Conservation (phyloP, 768 basidiomycete genomes). For the Podaxis mareebaensis region DNA sequence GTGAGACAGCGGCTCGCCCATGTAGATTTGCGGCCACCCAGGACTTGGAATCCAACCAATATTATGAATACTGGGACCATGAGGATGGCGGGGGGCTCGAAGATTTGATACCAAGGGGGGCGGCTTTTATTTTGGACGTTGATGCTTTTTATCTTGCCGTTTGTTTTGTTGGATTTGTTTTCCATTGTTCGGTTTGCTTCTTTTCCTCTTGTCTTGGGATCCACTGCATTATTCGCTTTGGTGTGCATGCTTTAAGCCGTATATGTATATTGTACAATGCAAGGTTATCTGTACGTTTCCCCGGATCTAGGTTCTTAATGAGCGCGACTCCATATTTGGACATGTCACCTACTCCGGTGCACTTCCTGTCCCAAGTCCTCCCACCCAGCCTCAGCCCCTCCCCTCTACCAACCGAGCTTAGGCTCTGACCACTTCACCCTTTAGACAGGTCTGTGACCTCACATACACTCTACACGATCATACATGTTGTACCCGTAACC, state of each 20-base stretch:
- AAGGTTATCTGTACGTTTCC: not conserved
- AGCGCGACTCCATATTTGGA: constrained; percentile 9
- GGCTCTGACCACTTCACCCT: not conserved
- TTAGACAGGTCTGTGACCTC: not conserved
- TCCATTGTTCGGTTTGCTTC: constrained; percentile 1
- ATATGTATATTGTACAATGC: constrained; percentile 10
- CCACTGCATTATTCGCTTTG: constrained; percentile 14
- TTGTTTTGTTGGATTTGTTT: constrained; percentile 4
- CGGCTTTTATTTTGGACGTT: constrained; percentile 4
- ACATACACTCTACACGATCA: not conserved
- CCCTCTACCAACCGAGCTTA: constrained; percentile 5
- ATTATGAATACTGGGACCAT: constrained; percentile 29
- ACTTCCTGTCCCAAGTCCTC: not conserved
- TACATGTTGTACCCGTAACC: constrained; percentile 20
- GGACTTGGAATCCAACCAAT: constrained; percentile 67
- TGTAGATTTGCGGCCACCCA: constrained; percentile 76
- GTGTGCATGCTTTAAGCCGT: constrained; percentile 18
- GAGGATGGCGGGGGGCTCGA: constrained; percentile 11
- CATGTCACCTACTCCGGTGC: not conserved
- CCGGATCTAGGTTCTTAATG: constrained; percentile 9
- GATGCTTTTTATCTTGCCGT: constrained; percentile 1
- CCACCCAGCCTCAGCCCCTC: constrained; percentile 5
- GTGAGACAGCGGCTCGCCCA: constrained; percentile 76
- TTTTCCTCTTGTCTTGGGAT: constrained; percentile 14
- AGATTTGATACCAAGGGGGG: constrained; percentile 7